Percentiles rank a stretch among this genome's conserved stretches.
Evolutionary conservation across 1,284 basidiomycete species (phyloP).

Genomic region (Puccinia hordei): DNA sequence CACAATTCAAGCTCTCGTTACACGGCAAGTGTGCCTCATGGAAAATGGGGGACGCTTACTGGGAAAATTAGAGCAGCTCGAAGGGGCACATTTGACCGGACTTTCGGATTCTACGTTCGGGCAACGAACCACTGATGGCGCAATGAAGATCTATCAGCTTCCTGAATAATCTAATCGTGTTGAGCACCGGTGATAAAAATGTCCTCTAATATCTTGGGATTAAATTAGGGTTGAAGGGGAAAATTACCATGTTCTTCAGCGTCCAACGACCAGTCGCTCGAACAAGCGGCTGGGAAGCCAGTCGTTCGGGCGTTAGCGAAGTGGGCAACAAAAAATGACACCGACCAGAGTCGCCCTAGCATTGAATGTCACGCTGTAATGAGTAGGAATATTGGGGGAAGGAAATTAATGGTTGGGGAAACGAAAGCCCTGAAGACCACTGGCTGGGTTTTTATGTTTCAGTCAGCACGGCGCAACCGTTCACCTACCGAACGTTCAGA

Average conservation of each 20-base stretch:
- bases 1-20: neutral
- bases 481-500: neutral
- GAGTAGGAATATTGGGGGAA: neutral
- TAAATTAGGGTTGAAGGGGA: neutral
- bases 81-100: neutral
- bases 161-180: neutral
- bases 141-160: neutral
- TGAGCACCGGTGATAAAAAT: neutral
- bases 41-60: neutral
- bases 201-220: neutral
- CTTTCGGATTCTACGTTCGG: neutral
- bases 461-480: neutral
- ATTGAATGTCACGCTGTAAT: conserved; percentile 6
- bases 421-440: neutral
- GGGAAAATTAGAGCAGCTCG: conserved; percentile 20
- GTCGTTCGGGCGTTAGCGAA: conserved; percentile 11
- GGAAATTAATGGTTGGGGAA: neutral
- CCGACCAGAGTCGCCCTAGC: conserved; percentile 19
- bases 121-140: conserved; percentile 13
- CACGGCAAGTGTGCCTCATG: neutral
- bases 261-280: conserved; percentile 21
- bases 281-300: conserved; percentile 14
- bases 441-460: conserved; percentile 13
- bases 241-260: conserved; percentile 2
- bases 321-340: conserved; percentile 16